phyloP scores from a whole-genome alignment of 2,329 filamentous ascomycete species.

The Trichoderma simmonsii region DNA sequence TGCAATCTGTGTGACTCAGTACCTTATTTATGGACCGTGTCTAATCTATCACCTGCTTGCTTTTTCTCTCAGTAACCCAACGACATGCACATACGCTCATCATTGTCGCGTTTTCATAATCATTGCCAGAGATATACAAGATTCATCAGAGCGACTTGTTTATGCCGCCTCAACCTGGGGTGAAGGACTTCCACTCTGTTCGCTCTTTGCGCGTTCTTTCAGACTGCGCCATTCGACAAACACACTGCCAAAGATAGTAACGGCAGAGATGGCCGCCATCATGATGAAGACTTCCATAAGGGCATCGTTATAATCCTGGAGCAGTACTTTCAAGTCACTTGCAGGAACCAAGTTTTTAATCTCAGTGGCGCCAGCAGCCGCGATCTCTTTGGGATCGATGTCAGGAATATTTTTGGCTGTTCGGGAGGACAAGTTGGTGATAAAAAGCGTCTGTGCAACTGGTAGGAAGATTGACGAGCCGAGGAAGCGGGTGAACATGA shows the following conservation, averaged over 20 bases:
- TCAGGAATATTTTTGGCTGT: neutral
- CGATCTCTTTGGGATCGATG: neutral
- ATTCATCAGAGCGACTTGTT: neutral
- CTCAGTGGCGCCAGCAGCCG: neutral
- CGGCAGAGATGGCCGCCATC: neutral
- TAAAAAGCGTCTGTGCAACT: neutral
- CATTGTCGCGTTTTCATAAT: neutral
- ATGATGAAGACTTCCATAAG: neutral
- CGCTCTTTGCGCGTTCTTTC: neutral
- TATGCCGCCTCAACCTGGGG: neutral
- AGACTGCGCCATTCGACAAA: conserved; percentile 3
- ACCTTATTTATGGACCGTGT: neutral
- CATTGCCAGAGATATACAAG: neutral
- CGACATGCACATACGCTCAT: neutral
- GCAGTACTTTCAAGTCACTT: neutral
- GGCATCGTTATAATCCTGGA: neutral
- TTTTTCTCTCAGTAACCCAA: neutral
- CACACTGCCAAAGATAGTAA: neutral
- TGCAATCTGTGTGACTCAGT: neutral
- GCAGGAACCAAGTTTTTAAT: neutral
- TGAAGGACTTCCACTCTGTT: neutral
- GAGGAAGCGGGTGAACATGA: conserved; percentile 45
- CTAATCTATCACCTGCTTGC: neutral
- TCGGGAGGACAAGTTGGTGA: neutral
- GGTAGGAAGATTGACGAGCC: conserved; percentile 48